Evolutionary conservation across 176 grass and related monocot species (phyloP), one percentile per base, ranked within the genome.

Genomic region (Rhynchospora pubera): DNA sequence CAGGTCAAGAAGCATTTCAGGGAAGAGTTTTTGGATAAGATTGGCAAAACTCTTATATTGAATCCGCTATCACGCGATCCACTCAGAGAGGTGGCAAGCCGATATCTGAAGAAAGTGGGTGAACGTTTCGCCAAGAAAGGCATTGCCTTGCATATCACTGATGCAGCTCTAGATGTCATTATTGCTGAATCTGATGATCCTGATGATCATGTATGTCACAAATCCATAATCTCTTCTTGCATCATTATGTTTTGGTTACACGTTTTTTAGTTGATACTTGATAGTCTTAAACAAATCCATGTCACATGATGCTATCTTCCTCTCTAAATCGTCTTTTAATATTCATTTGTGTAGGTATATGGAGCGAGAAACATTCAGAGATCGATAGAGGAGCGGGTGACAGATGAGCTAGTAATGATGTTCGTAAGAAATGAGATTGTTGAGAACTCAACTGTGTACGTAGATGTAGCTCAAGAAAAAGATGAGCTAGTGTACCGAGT

Each of bases 1-100:
- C 84, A 98, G 96, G 96, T 98, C 76, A 93, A 87, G 84, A 90
- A 85, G 87, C 92, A 98, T 67, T 98, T 98, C 69, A 87, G 96
- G 5, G 92, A 90, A 3, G 96, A 98, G 87, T 60, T 98, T 22
- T 88, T 98, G 65, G 94, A 98, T 65, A 84, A 92, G 13, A 82
- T 98, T 0, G 96, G 94, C 42, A 92, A 98, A 85, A 85, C 94
- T 46, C 92, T 98, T 10, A 80, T 98, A 13, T 98, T 98, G 50
- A 91, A 98, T 26, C 96, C 90, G 0, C 65, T 98, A 79, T 91
- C 90, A 0, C 96, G 94, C 19, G 92, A 98, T 7, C 92, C 94
- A 42, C 91, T 98, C 32, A 88, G 92, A 79, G 94, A 94, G 82
- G 96, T 98, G 0, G 90, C 92, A 0, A 91, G 92, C 7, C 90